Conservation (phyloP, 2,329 filamentous ascomycete species). For the Ascochyta pisi region DNA sequence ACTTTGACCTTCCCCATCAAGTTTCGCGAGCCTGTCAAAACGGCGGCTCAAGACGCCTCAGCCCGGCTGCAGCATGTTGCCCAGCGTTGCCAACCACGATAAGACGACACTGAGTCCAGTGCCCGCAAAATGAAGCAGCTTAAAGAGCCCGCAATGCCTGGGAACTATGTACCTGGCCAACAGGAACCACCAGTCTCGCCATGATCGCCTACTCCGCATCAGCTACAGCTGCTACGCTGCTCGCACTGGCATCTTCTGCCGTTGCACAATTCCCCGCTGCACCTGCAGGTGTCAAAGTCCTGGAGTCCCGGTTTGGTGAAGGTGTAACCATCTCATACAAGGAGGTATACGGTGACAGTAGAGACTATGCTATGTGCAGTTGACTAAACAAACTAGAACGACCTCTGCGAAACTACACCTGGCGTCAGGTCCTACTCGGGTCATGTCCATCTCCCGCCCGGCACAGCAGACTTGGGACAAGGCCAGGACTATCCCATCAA, state of each 20-base stretch:
- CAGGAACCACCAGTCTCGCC: not conserved
- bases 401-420: slow-evolving; percentile 61
- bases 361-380: too few relatives aligned
- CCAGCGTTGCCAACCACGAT: slow-evolving; percentile 8
- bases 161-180: not conserved
- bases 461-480: slow-evolving; percentile 26
- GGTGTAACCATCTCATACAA: slow-evolving; percentile 37
- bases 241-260: slow-evolving; percentile 9
- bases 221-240: slow-evolving; percentile 8
- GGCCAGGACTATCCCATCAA: slow-evolving; percentile 32
- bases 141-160: not conserved
- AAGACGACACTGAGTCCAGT: not conserved
- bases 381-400: slow-evolving; percentile 29
- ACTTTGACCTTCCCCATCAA: slow-evolving; percentile 11
- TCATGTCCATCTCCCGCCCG: slow-evolving; percentile 49
- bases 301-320: slow-evolving; percentile 29
- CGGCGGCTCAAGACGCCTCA: slow-evolving; percentile 2
- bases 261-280: slow-evolving; percentile 24
- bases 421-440: slow-evolving; percentile 61
- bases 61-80: not conserved
- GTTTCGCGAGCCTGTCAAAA: not conserved
- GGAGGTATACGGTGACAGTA: slow-evolving; percentile 19
- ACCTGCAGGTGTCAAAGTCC: slow-evolving; percentile 22
- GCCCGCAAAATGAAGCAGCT: not conserved
- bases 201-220: not conserved